Base-by-base conservation (phyloP, 2,329 filamentous ascomycete species). In the Fusarium beomiforme region DNA sequence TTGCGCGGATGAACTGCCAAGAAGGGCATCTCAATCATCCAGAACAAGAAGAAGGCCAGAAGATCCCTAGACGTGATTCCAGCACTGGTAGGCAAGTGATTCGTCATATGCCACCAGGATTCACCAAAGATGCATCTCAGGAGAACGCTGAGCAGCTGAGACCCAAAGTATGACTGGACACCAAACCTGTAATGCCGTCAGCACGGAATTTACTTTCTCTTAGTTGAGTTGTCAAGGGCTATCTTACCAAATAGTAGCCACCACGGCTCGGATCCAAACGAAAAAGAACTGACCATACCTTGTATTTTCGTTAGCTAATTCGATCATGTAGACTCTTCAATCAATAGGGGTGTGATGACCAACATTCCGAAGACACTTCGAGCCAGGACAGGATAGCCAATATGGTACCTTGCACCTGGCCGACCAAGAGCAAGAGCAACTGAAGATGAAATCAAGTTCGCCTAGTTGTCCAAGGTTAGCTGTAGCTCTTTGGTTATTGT, bases 21-120 rank as follows among this genome's bases (percentile, higher is more conserved):
- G 11, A 46, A 46, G 4, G 81, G 81, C 41, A 83, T 72, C 63
- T 82, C 77, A 23, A 81, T 58, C 10, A 81, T 49, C 81, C 81
- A 83, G 47, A 78, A 77, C 46, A 83, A 70, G 70, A 83, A 82
- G 54, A 83, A 82, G 21, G 76, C 74, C 4, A 82, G 64, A n/a
- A 83, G 77, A 24, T 75, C 70, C 53, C 76, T 76, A 2, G 79
- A 78, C 0, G 78, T 80, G 43, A 83, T 77, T 42, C 78, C 76
- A 16, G 79, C 79, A 11, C 70, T 74, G 4, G 59, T 74, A 2
- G 79, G 75, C 14, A 83, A 67, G 12, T 69, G 57, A 58, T 82
- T 83, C 26, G 72, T 75, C 29, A 78, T 77, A 36, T 78, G 73
- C 8, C 72, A 70, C 75, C 78, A 83, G 0, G 72, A 67, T 33